Base-by-base conservation (phyloP, 2,329 filamentous ascomycete genomes). In the Botrytis tulipae region DNA sequence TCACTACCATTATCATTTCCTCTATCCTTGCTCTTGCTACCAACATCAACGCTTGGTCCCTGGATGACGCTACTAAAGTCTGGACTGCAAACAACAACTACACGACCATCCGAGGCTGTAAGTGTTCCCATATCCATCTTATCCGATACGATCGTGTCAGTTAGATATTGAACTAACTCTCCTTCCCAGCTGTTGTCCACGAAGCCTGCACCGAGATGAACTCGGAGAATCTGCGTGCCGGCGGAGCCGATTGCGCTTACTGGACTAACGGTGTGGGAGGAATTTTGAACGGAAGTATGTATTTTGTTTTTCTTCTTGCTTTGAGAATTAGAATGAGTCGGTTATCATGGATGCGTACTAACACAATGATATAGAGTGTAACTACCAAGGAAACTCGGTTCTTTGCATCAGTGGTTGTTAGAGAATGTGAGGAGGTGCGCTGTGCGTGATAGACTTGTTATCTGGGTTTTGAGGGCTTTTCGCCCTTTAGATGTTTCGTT, bases 21-120 rank as follows among this genome's bases (percentile, higher is more conserved):
- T 8, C 51, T 16, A 9, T 57, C 51, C 14, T 57, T 14, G n/a
- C 51, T 57, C n/a, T 57, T 18, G n/a, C 51, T 7, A 29, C 51
- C 51, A 29, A 29, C 14, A n/a, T 57, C 51, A 29, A 32, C 7
- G 51, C 51, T 18, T 57, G 51, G 51, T 2, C n/a, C 6, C n/a
- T 4, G 14, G n/a, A 54, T n/a, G 14, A 1, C 6, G 14, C 0
- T 1, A 57, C n/a, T 18, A 0, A 8, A 18, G 7, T 57, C 7
- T 57, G 51, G 51, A 29, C n/a, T 57, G 51, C 51, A 57, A 18
- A 18, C 14, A 57, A 57, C n/a, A 29, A 29, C 12, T 57, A 57
- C 51, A 8, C 6, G 2, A 32, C 14, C 16, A 57, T 57, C n/a
- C 51, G 51, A 16, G 51, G n/a, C n/a, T 57, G 51, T 57, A 57